Percentiles rank a stretch among this genome's conserved stretches.
These are phyloP conservation scores for Chiua virens DNA, from an alignment of 768 basidiomycete species.

Conservation along the genomic window DNA sequence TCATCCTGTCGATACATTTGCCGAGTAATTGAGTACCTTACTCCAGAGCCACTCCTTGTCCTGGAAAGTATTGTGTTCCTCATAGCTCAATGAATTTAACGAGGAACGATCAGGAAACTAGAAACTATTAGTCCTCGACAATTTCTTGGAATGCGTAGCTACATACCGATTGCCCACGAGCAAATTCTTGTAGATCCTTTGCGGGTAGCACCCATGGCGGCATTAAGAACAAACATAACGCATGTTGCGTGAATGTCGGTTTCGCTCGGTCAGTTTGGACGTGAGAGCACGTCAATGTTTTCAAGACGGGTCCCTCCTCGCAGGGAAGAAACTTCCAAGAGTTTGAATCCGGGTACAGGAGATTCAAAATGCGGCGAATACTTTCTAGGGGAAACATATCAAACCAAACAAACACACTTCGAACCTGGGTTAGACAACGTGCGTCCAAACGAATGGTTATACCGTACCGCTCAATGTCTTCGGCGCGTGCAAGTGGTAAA, in stretches of 20 bases:
- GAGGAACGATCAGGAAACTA: constrained; percentile 22
- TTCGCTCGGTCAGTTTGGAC: constrained; percentile 8
- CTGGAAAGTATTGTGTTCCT: constrained; percentile 16
- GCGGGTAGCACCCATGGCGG: constrained; percentile 41
- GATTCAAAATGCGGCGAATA: constrained; percentile 40
- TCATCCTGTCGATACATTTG: neutral
- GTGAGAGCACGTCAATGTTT: constrained; percentile 29
- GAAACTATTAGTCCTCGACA: neutral
- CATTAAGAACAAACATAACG: constrained; percentile 34
- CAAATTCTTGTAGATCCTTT: constrained; percentile 36
- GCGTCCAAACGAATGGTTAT: neutral
- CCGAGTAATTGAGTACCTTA: constrained; percentile 35
- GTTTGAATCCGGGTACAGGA: constrained; percentile 28
- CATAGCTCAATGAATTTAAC: constrained; percentile 1
- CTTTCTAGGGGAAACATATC: constrained; percentile 52
- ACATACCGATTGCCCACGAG: constrained; percentile 22
- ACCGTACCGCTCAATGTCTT: constrained; percentile 44
- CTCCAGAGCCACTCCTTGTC: constrained; percentile 56
- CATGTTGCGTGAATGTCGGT: constrained; percentile 12
- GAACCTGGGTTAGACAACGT: neutral
- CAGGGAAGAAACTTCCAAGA: constrained; percentile 32
- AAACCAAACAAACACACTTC: constrained; percentile 50
- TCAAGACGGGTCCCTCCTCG: constrained; percentile 24
- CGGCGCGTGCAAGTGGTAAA: constrained; percentile 37
- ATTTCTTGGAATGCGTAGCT: neutral